A percentile compares a stretch with the other conserved stretches of the same genome.
phyloP scores from a whole-genome alignment of 2,329 filamentous ascomycete genomes.

The Ascochyta fabae region DNA sequence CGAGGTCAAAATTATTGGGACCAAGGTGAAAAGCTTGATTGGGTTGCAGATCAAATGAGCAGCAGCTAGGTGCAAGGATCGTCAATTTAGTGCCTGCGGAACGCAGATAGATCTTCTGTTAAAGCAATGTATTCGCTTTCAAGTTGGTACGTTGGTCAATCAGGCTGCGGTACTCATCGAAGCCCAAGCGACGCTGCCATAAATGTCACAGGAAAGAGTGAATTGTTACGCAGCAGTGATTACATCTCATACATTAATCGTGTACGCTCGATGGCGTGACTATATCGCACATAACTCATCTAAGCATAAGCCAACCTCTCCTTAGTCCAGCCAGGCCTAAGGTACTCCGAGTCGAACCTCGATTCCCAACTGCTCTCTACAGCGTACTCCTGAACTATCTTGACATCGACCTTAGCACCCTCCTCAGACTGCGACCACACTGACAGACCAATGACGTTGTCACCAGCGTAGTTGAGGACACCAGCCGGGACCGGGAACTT shows the following conservation, averaged over 20 bases:
- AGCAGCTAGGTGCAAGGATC: no score
- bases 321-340: constrained; percentile 60
- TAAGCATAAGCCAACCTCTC: constrained; percentile 43
- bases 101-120: no score
- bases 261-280: no score
- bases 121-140: no score
- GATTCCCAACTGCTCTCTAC: constrained; percentile 61
- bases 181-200: no score
- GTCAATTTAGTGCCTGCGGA: no score
- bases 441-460: constrained; percentile 64
- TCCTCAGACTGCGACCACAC: constrained; percentile 65
- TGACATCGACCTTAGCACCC: constrained; percentile 58
- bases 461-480: constrained; percentile 63
- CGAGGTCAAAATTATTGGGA: constrained; percentile 12
- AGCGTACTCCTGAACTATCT: constrained; percentile 62
- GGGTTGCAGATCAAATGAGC: background rate
- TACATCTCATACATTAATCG: no score
- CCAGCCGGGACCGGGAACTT: constrained; percentile 67
- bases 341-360: constrained; percentile 55
- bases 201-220: no score
- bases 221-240: no score
- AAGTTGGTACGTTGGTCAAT: no score
- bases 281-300: no score
- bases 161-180: no score
- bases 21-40: constrained; percentile 8